Percentiles rank a stretch among this genome's conserved stretches.
Conservation (phyloP, 148 eudicot genomes). For the Vaccinium corymbosum region DNA sequence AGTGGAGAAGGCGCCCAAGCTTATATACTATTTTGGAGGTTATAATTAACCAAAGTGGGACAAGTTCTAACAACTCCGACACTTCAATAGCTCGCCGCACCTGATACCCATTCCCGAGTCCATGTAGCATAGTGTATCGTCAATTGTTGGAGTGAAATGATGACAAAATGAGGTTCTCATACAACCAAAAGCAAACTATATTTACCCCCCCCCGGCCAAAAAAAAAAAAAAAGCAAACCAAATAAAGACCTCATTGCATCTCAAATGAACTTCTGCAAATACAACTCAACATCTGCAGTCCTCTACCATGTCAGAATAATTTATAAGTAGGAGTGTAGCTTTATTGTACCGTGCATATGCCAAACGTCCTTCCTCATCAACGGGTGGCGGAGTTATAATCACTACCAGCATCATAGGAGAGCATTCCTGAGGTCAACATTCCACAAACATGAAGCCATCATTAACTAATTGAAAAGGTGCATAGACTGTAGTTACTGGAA, state of each 20-base stretch:
- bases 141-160: neutral
- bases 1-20: no score
- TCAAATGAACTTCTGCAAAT: neutral
- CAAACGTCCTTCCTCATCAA: conserved; percentile 76
- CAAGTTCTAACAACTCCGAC: neutral
- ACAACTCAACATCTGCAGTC: neutral
- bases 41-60: no score
- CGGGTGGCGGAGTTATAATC: conserved; percentile 86
- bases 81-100: neutral
- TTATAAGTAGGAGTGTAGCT: conserved; percentile 8
- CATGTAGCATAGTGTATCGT: neutral
- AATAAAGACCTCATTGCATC: neutral
- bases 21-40: no score
- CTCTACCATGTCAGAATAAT: neutral
- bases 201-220: no score
- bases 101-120: neutral
- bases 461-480: neutral
- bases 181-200: neutral
- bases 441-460: conserved; percentile 6
- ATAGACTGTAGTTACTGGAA: neutral
- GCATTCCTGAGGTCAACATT: conserved; percentile 51
- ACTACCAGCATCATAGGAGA: conserved; percentile 65
- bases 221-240: neutral
- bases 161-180: neutral
- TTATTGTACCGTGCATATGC: conserved; percentile 54